Conservation (phyloP, 352 stramenopile species). For the Pythium folliculosum region DNA sequence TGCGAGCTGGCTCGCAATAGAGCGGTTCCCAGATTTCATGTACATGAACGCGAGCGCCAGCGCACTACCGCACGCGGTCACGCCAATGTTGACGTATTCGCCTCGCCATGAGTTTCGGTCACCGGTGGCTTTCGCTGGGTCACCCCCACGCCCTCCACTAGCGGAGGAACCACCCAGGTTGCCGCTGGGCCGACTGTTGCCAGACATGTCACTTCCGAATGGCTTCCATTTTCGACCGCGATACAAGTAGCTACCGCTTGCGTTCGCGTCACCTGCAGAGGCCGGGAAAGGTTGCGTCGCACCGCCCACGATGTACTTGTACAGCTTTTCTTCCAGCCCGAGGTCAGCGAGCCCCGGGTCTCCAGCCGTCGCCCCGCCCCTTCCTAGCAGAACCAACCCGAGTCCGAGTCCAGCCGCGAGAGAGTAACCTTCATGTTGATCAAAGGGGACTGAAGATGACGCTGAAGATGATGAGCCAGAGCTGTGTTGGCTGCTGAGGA, state of each 20-base stretch:
- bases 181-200: conserved; percentile 1
- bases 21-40: conserved; percentile 91
- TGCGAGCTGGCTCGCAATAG: conserved; percentile 78
- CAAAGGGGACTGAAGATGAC: conserved; percentile 58
- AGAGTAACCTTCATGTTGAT: conserved; percentile 94
- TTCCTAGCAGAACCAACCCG: conserved; percentile 94
- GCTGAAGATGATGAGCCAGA: conserved; percentile 26
- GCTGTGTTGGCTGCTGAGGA: conserved; percentile 37
- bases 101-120: conserved; percentile 36
- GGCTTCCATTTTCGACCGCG: conserved; percentile 64
- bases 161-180: background rate
- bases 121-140: background rate
- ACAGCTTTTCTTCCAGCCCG: conserved; percentile 96
- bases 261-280: conserved; percentile 6
- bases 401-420: conserved; percentile 92
- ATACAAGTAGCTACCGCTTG: conserved; percentile 63
- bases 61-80: conserved; percentile 93
- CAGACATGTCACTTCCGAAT: conserved; percentile 33
- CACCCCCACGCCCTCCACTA: background rate
- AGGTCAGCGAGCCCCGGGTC: conserved; percentile 94
- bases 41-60: conserved; percentile 97
- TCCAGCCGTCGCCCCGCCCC: conserved; percentile 59
- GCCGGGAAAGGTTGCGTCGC: conserved; percentile 26
- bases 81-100: conserved; percentile 94
- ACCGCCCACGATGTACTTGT: conserved; percentile 93